A percentile compares a stretch with the other conserved stretches of the same genome.
Conservation (phyloP, 2,329 filamentous ascomycete genomes). For the Ophiosphaerella korrae region DNA sequence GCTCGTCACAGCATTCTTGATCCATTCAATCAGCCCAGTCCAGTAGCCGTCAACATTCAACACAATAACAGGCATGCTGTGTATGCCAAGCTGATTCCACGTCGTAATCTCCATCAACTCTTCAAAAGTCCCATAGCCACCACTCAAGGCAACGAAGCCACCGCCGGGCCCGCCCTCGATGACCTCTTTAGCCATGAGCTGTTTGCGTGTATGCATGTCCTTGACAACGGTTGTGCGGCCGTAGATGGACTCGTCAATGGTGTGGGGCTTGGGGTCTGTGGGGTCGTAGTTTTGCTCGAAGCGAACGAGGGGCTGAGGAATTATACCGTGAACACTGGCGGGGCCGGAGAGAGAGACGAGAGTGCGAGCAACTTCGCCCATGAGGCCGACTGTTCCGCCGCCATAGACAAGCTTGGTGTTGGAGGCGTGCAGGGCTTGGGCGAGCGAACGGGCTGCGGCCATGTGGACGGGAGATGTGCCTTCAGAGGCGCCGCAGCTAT, state of each 20-base stretch:
- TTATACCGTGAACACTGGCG: constrained; percentile 85
- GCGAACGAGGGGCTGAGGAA: constrained; percentile 81
- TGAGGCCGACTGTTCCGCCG: constrained; percentile 90
- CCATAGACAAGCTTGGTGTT: constrained; percentile 67
- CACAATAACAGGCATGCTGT: constrained; percentile 73
- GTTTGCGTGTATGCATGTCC: constrained; percentile 97
- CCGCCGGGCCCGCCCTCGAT: constrained; percentile 78
- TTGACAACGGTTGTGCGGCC: constrained; percentile 85
- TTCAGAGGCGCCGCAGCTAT: constrained; percentile 77
- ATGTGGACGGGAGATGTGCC: constrained; percentile 77
- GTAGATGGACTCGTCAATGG: constrained; percentile 68
- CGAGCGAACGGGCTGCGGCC: constrained; percentile 77
- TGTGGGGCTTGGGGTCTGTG: constrained; percentile 48
- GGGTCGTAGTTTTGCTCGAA: constrained; percentile 70
- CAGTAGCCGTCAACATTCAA: constrained; percentile 92
- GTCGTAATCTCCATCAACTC: constrained; percentile 90
- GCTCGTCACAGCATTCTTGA: constrained; percentile 72
- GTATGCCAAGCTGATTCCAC: constrained; percentile 97
- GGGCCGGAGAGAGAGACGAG: constrained; percentile 84
- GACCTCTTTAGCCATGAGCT: constrained; percentile 89
- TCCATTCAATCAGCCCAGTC: constrained; percentile 83
- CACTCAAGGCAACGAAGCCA: constrained; percentile 86
- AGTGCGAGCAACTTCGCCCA: constrained; percentile 90
- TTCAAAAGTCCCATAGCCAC: constrained; percentile 94
- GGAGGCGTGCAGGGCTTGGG: constrained; percentile 64